These are phyloP conservation scores for Fusarium tjaetaba DNA, from an alignment of 2,329 filamentous ascomycete species.

Conservation along the genomic window DNA sequence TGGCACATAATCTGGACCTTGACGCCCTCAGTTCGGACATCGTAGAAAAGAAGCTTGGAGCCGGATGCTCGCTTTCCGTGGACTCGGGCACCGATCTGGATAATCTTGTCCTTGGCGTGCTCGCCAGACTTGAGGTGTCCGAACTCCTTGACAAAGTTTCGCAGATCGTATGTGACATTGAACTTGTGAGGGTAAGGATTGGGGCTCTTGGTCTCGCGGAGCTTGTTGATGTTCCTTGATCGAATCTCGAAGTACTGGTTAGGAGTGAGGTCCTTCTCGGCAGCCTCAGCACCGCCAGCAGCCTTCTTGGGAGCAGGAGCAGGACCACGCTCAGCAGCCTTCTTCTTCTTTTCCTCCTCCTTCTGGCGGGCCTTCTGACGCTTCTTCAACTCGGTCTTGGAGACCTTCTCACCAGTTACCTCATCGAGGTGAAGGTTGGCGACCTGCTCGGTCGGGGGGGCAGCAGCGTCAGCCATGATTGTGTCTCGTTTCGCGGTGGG, in stretches of 20 bases:
- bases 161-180: conserved; percentile 83
- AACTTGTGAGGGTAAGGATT: conserved; percentile 87
- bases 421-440: conserved; percentile 88
- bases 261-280: conserved; percentile 65
- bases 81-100: conserved; percentile 85
- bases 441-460: conserved; percentile 59
- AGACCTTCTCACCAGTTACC: conserved; percentile 87
- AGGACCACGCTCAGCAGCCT: conserved; percentile 80
- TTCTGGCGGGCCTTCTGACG: conserved; percentile 89
- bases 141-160: conserved; percentile 82
- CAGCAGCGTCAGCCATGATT: conserved; percentile 49
- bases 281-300: conserved; percentile 66
- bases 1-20: conserved; percentile 95
- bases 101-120: conserved; percentile 75
- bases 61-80: conserved; percentile 87
- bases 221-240: conserved; percentile 73
- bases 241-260: conserved; percentile 94
- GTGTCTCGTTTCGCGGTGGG: conserved; percentile 25
- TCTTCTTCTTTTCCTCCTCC: conserved; percentile 89
- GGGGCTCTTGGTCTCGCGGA: conserved; percentile 52
- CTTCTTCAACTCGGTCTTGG: conserved; percentile 93
- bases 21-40: conserved; percentile 62
- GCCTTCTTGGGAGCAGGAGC: conserved; percentile 64
- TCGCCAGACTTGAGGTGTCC: conserved; percentile 89
- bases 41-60: conserved; percentile 91